Base-by-base conservation (phyloP, 2,329 filamentous ascomycete species). In the Ophiostoma sp. region DNA sequence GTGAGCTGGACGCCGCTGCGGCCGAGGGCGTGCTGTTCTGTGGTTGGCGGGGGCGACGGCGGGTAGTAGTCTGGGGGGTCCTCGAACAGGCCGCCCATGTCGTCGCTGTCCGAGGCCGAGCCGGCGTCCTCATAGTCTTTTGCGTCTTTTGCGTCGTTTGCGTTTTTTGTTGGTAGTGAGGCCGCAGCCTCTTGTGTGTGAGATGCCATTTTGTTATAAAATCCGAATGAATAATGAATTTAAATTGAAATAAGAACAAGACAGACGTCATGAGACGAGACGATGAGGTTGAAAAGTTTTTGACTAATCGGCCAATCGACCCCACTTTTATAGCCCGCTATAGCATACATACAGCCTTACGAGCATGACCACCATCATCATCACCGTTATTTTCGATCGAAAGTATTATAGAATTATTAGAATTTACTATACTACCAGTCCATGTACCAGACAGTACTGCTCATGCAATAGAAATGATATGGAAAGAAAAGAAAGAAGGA, bases 31-130 rank as follows among this genome's bases (percentile, higher is more conserved):
- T 96, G 90, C 62, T 87, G 85, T 73, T 91, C 88, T 72, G 86
- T 88, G 2, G 90, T 94, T 8, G 92, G 88, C 67, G 89, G 86
- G 67, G 91, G 91, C 66, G 93, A 89, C 0, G 92, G 88, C 66
- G 90, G 86, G 77, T 92, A 95, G 82, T 87, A 97, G 76, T 87
- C 92, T 69, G 88, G 86, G 7, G 94, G 94, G 74, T 96, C 94
- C 69, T 90, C 81, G 82, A 97, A 96, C 68, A 74, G 72, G 69
- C 79, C 81, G 72, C 79, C 77, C 44, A 79, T 78, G 72, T 79
- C 77, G 67, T 79, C 74, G 31, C 8, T 15, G 69, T 57, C 52
- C 7, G 52, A 57, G 72, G 79, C 77, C 44, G 44, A 48, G 67
- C 79, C 74, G 31, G 7, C 7, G 69, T 57, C 67, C 23, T 27